A percentile compares a stretch with the other conserved stretches of the same genome.
Conservation (phyloP, 2,329 filamentous ascomycete genomes). For the Pyrenochaeta sp. region DNA sequence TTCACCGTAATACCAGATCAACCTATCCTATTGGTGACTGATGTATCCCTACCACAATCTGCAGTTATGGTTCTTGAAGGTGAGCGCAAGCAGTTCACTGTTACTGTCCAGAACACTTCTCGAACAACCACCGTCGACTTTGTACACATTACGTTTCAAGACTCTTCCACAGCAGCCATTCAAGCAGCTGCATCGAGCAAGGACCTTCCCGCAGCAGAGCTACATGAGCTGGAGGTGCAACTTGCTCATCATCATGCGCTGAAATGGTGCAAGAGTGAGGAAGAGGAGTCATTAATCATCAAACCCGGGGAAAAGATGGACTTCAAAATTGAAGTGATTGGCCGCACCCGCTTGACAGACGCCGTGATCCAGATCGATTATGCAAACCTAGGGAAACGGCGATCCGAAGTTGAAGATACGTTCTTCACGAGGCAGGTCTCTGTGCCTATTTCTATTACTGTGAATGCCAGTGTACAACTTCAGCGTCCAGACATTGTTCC, state of each 20-base stretch:
- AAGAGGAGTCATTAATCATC: conserved; percentile 64
- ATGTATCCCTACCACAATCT: conserved; percentile 80
- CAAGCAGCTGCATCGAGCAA: conserved; percentile 77
- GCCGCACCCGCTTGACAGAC: conserved; percentile 82
- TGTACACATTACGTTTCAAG: conserved; percentile 85
- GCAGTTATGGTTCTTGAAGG: conserved; percentile 94
- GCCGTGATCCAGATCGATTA: conserved; percentile 87
- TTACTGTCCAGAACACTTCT: conserved; percentile 83
- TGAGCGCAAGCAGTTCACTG: conserved; percentile 77
- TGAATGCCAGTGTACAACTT: conserved; percentile 89
- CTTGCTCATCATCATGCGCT: conserved; percentile 74
- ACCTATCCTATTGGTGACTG: conserved; percentile 77
- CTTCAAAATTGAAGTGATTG: conserved; percentile 84
- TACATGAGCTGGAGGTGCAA: conserved; percentile 86
- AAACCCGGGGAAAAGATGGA: conserved; percentile 70
- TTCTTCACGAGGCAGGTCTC: conserved; percentile 87
- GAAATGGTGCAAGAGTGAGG: conserved; percentile 55
- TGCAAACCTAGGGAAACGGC: conserved; percentile 75
- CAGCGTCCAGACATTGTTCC: conserved; percentile 80
- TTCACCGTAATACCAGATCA: conserved; percentile 82
- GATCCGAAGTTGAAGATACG: conserved; percentile 71
- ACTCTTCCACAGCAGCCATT: conserved; percentile 81
- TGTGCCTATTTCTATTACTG: conserved; percentile 83
- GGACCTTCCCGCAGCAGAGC: conserved; percentile 77
- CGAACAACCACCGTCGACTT: conserved; percentile 76